A percentile compares a stretch with the other conserved stretches of the same genome.
Evolutionary conservation across 1,139 yeast species (phyloP).

Genomic region (Taphrina flavorubra): DNA sequence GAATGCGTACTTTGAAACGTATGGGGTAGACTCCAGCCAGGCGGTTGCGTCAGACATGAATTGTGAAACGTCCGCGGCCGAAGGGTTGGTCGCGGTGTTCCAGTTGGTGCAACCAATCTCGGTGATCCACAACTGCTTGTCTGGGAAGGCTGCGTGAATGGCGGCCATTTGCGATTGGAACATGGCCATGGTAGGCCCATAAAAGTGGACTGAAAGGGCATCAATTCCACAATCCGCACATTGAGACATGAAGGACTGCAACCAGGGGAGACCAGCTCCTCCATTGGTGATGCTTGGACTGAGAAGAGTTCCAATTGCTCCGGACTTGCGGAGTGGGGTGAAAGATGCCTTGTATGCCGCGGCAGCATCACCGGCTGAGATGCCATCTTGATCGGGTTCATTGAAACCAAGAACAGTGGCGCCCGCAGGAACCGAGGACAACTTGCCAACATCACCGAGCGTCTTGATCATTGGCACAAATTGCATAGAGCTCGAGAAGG

Average conservation of each 20-base stretch:
- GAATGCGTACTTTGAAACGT: conserved; percentile 30
- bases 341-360: conserved; percentile 20
- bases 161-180: conserved; percentile 32
- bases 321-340: conserved; percentile 31
- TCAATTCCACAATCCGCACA: conserved; percentile 29
- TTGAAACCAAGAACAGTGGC: conserved; percentile 35
- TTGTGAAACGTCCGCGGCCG: conserved; percentile 23
- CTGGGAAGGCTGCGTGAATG: conserved; percentile 38
- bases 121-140: conserved; percentile 28
- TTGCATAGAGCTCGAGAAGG: conserved; percentile 26
- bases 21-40: conserved; percentile 36
- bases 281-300: conserved; percentile 39
- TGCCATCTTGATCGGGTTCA: conserved; percentile 38
- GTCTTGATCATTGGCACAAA: conserved; percentile 31
- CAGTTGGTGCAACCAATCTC: conserved; percentile 41
- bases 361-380: conserved; percentile 29
- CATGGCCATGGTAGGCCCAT: conserved; percentile 32
- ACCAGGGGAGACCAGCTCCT: conserved; percentile 37
- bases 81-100: conserved; percentile 35
- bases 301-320: conserved; percentile 17
- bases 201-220: conserved; percentile 35
- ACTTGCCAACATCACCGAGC: conserved; percentile 10
- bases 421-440: conserved; percentile 2
- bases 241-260: conserved; percentile 28
- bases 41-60: conserved; percentile 34